Base-by-base conservation (phyloP, 805 yeast species). In the Sporopachydermia lactativora region DNA sequence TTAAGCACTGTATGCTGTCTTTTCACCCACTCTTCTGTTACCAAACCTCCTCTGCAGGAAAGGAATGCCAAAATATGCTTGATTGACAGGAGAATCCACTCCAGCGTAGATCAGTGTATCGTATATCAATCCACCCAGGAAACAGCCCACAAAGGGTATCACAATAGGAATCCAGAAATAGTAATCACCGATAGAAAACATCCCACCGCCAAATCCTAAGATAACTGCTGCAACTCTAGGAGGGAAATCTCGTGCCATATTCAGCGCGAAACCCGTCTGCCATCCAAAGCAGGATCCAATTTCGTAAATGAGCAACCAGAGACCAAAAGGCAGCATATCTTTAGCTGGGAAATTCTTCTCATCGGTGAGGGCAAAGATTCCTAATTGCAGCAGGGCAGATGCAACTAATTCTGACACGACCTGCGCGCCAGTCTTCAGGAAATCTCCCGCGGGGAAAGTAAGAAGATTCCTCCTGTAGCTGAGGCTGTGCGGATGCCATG, bases 201-300 rank as follows among this genome's bases (percentile, higher is more conserved):
- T 57, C 31, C 54, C 64, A 19, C 52, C 51, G 35, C 68, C 64
- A 45, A 68, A 68, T 19, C 77, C 77, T 31, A 68, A 59, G 40
- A 68, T 55, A 34, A 60, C 58, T 15, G 72, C 54, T 28, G 72
- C 73, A 35, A 71, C 49, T 48, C 77, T 57, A 42, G 77, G 77
- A 15, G 70, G 73, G 39, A 71, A 58, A 54, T 71, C 77, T 56
- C 77, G 66, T 19, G 75, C 75, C 42, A 65, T 55, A 54, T 71
- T 71, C 49, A 71, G 54, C 35, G 75, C 76, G 48, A 67, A 68
- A 15, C 74, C 75, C n/a, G 77, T 71, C 50, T 67, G 68, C 52
- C 59, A 67, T 38, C 74, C 71, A 46, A 65, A 58, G 6, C 70
- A 53, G n/a, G 69, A 59, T 50, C 73, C 75, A 37, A 71, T 49